phyloP scores from a whole-genome alignment of 2,329 filamentous ascomycete genomes.

The Colletotrichum sp. region DNA sequence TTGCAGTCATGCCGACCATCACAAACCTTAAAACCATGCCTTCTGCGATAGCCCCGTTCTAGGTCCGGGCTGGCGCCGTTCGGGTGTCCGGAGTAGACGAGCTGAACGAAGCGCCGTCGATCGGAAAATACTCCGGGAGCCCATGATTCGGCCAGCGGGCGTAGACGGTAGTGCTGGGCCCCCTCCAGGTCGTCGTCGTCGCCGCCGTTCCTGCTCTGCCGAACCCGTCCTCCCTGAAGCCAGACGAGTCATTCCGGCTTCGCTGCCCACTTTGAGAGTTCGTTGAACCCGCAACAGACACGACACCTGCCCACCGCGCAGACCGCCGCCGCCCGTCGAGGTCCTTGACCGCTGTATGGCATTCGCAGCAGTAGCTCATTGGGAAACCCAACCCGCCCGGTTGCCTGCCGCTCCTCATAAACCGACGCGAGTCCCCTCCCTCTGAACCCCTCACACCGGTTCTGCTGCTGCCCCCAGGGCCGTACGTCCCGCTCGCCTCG shows the following conservation, averaged over 20 bases:
- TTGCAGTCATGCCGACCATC: not conserved
- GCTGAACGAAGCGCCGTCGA: not conserved
- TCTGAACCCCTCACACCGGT: not conserved
- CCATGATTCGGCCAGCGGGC: not conserved
- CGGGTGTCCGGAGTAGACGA: not conserved
- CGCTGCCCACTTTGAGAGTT: not conserved
- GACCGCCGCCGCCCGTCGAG: not conserved
- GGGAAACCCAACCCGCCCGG: not conserved
- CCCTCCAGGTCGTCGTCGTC: not conserved
- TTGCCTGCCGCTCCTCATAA: not conserved
- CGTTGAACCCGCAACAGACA: not conserved
- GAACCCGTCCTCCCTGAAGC: not conserved
- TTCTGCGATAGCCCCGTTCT: not conserved
- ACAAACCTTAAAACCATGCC: not conserved
- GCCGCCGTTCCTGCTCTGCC: not conserved
- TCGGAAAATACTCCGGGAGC: not conserved
- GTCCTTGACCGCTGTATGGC: not conserved
- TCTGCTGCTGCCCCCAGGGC: not conserved
- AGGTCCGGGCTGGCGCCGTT: not conserved
- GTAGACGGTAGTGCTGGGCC: not conserved
- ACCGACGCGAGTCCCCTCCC: not conserved
- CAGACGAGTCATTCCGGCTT: slow-evolving; percentile 1
- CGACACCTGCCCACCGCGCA: not conserved
- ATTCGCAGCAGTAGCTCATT: not conserved
- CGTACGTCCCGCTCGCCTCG: slow-evolving; percentile 2